Percentiles rank a stretch among this genome's conserved stretches.
phyloP scores from a whole-genome alignment of 108 stramenopile species.

The Tribonema minus region DNA sequence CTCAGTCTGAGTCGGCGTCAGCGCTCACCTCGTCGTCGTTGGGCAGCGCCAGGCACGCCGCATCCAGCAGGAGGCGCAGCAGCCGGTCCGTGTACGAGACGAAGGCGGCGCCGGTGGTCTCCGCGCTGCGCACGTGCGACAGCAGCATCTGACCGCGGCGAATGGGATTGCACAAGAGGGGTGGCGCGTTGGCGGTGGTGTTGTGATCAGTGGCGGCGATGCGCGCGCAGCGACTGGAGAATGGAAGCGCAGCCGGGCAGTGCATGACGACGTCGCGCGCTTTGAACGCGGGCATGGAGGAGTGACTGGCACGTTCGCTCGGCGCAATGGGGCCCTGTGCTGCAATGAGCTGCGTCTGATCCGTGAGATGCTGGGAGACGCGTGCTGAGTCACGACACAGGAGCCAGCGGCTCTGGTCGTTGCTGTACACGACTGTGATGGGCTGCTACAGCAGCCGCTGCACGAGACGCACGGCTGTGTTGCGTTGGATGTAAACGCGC shows the following conservation, averaged over 20 bases:
- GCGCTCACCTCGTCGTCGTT: slow-evolving; percentile 28
- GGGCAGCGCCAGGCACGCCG: slow-evolving; percentile 7
- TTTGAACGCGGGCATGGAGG: not conserved
- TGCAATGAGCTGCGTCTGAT: too few species aligned
- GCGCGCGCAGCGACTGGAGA: not conserved
- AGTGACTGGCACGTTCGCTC: not conserved
- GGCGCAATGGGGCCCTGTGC: not conserved
- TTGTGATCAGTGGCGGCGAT: not conserved
- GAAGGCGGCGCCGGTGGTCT: slow-evolving; percentile 6
- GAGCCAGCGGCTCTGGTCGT: too few species aligned
- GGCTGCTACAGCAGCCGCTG: too few species aligned
- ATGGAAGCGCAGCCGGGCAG: not conserved
- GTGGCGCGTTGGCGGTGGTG: not conserved
- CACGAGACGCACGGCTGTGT: too few species aligned
- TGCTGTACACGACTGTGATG: too few species aligned
- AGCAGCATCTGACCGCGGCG: not conserved
- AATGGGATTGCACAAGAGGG: not conserved
- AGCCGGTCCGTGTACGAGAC: slow-evolving; percentile 2
- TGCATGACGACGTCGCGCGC: not conserved
- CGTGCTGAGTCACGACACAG: too few species aligned
- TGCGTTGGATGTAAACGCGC: too few species aligned
- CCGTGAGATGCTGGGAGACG: too few species aligned
- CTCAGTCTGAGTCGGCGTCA: too few species aligned
- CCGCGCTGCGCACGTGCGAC: slow-evolving; percentile 1
- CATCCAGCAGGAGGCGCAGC: slow-evolving; percentile 19